Evolutionary conservation across 2,329 filamentous ascomycete species (phyloP), one percentile per base, ranked within the genome.

Genomic region (Pseudogymnoascus sp.): DNA sequence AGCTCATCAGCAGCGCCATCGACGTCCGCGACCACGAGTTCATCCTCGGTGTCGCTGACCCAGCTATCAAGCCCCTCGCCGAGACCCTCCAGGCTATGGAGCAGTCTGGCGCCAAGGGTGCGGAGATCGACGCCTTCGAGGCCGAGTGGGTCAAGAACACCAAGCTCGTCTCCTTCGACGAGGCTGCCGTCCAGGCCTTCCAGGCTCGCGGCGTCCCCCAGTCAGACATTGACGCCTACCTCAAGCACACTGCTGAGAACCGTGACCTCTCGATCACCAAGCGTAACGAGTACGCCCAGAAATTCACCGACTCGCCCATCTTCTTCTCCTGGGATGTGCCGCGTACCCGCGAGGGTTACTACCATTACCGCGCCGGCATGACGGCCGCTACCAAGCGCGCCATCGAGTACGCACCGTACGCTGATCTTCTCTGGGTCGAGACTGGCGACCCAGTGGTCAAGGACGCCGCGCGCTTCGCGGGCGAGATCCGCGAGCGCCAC

Each of bases 1-100:
- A 87, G 73, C 82, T 99, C 21, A 81, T 99, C 61, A 95, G 89
- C 63, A 96, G 89, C 64, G 90, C 92, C 12, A 89, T 99, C 65
- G 94, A 99, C 72, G 88, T 92, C 5, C 88, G 94, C 63, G 94
- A 99, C 72, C 94, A 99, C 74, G 93, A 97, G 75, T 97, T 93
- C 77, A 96, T 99, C 70, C 87, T 96, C 25, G 93, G 93, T 61
- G 85, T 96, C 3, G 83, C 89, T 0, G 88, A 94, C 68, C 74
- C 80, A 9, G 80, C 87, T n/a, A 80, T 86, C 7, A 87, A 91
- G 67, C 89, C 92, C 2, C 80, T 97, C 3, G 89, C 93, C 18
- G 94, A 97, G 74, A 90, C 88, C 0, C 80, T 99, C 35, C 93
- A 97, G 72, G 83, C 82, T 25, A 96, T 97, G 91, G 94, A 99